These are phyloP conservation scores for Diaporthe nobilis DNA, from an alignment of 2,329 filamentous ascomycete species.

Conservation along the genomic window DNA sequence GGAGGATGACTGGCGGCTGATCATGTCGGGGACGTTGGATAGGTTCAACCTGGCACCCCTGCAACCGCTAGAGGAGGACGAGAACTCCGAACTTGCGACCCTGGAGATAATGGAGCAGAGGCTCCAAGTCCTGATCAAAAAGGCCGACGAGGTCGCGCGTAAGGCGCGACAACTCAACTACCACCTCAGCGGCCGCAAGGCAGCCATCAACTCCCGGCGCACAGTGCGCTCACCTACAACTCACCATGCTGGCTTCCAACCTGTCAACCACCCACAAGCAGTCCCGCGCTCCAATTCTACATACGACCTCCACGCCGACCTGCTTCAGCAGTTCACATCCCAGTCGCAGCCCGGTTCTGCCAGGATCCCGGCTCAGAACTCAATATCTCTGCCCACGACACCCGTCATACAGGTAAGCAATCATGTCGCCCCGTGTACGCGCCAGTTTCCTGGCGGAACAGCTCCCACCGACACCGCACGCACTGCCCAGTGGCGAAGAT, in stretches of 20 bases:
- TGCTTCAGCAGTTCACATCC: conserved; percentile 67
- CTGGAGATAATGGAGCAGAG: conserved; percentile 87
- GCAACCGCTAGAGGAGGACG: conserved; percentile 87
- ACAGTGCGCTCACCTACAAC: conserved; percentile 52
- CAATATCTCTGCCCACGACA: conserved; percentile 50
- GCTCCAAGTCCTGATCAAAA: conserved; percentile 81
- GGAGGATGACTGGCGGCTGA: conserved; percentile 89
- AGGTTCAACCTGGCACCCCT: conserved; percentile 80
- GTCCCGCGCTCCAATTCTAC: conserved; percentile 50
- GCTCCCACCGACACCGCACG: conserved; percentile 1
- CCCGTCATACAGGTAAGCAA: conserved; percentile 45
- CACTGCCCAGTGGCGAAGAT: not conserved
- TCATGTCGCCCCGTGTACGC: not conserved
- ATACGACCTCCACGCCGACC: conserved; percentile 67
- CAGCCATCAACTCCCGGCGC: conserved; percentile 78
- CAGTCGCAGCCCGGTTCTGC: conserved; percentile 45
- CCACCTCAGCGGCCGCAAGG: conserved; percentile 80
- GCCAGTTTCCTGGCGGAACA: not conserved
- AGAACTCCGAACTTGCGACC: conserved; percentile 86
- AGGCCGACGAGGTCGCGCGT: conserved; percentile 79
- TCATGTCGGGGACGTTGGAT: conserved; percentile 85
- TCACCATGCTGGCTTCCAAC: conserved; percentile 55
- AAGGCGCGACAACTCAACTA: conserved; percentile 83
- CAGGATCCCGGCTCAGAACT: conserved; percentile 46
- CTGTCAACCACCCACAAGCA: conserved; percentile 50